A percentile compares a stretch with the other conserved stretches of the same genome.
Conservation (phyloP, 73 alveolate species). For the Stentor coeruleus region DNA sequence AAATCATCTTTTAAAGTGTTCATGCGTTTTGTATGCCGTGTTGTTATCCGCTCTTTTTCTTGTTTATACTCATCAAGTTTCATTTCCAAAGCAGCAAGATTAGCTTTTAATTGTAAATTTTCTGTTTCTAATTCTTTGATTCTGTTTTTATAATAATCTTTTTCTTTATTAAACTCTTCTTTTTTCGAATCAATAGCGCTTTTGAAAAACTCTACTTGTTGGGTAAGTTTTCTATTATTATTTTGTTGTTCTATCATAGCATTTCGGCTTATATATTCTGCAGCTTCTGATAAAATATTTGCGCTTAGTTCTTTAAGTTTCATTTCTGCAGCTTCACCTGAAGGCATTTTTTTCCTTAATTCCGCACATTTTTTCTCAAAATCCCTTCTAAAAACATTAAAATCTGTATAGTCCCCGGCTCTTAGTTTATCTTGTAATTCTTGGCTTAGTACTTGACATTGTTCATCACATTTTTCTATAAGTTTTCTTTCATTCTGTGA, state of each 20-base stretch:
- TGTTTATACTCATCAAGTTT: constrained; percentile 14
- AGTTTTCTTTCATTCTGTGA: constrained; percentile 11
- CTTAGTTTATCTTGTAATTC: constrained; percentile 27
- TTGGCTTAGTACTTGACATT: not conserved
- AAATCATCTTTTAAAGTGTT: not conserved
- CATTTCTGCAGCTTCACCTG: not conserved
- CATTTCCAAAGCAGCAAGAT: not conserved
- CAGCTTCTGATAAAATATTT: constrained; percentile 15
- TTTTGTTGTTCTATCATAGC: constrained; percentile 9
- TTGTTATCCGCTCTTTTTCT: constrained; percentile 14
- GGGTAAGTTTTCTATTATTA: not conserved
- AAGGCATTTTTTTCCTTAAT: constrained; percentile 4
- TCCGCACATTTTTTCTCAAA: constrained; percentile 8
- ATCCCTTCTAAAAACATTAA: constrained; percentile 19
- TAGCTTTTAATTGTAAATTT: constrained; percentile 15
- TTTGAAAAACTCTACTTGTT: constrained; percentile 11
- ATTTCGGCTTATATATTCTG: constrained; percentile 15
- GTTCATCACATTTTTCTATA: constrained; percentile 10
- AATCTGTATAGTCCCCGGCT: constrained; percentile 12
- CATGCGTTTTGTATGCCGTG: not conserved
- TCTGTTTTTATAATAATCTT: constrained; percentile 9
- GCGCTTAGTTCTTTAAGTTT: constrained; percentile 21
- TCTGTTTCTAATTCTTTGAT: constrained; percentile 3
- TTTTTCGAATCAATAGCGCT: constrained; percentile 10
- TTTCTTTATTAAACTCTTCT: constrained; percentile 21